A percentile compares a stretch with the other conserved stretches of the same genome.
Conservation (phyloP, 2,329 filamentous ascomycete species). For the Pseudogymnoascus sp. region DNA sequence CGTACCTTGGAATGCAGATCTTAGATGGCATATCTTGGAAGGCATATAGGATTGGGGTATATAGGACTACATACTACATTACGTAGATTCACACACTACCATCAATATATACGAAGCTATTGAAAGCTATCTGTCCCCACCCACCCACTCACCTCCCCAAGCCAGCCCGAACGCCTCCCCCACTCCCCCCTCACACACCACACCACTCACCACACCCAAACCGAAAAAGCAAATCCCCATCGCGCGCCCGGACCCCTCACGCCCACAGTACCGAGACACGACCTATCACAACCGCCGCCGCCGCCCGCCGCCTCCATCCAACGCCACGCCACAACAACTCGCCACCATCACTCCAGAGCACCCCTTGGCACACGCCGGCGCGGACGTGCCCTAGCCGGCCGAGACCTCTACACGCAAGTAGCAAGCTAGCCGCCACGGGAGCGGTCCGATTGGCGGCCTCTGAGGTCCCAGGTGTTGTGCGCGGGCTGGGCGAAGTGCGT, state of each 20-base stretch:
- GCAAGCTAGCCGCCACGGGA: not conserved
- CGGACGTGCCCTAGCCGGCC: not conserved
- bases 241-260: slow-evolving; percentile 3
- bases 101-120: not conserved
- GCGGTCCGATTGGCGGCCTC: not conserved
- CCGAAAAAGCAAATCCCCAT: not conserved
- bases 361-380: not conserved
- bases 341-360: not conserved
- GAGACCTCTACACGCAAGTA: not conserved
- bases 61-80: not conserved
- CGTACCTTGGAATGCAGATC: not conserved
- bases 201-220: not conserved
- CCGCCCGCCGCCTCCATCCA: not conserved
- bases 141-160: not conserved
- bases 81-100: not conserved
- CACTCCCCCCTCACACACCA: not conserved
- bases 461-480: not conserved
- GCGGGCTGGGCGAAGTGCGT: not conserved
- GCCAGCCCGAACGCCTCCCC: not conserved
- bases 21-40: not conserved
- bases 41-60: not conserved
- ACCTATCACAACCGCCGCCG: not conserved
- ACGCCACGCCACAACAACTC: not conserved
- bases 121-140: not conserved
- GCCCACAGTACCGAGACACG: slow-evolving; percentile 1